Conservation (phyloP, 2,329 filamentous ascomycete species). For the Alternaria sp. region DNA sequence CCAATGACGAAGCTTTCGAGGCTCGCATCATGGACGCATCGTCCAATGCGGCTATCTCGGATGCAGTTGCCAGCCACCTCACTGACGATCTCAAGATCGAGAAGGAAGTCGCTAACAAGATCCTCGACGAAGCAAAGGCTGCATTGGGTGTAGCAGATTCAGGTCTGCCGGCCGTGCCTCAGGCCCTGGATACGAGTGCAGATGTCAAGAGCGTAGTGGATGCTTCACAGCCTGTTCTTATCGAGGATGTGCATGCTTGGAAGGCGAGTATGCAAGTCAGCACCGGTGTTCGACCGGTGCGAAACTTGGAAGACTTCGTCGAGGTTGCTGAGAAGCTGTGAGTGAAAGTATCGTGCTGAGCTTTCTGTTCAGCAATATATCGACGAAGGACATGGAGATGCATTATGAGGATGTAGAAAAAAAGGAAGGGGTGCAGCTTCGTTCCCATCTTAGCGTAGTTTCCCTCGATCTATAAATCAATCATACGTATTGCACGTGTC, state of each 20-base stretch:
- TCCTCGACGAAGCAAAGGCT: conserved; percentile 59
- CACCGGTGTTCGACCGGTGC: conserved; percentile 73
- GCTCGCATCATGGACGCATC: conserved; percentile 55
- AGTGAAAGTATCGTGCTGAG: not conserved
- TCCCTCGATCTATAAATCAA: not conserved
- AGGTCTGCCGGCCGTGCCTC: conserved; percentile 49
- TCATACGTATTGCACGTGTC: not conserved
- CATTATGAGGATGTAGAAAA: not conserved
- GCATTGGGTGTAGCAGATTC: conserved; percentile 51
- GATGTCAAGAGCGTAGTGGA: conserved; percentile 32
- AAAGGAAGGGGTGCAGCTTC: not conserved
- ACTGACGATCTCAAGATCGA: conserved; percentile 53
- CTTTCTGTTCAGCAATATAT: not conserved
- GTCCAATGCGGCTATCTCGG: conserved; percentile 56
- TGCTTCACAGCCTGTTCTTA: conserved; percentile 60
- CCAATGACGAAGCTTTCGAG: conserved; percentile 52
- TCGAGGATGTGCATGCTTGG: conserved; percentile 80
- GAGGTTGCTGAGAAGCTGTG: conserved; percentile 57
- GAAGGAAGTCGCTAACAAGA: conserved; percentile 55
- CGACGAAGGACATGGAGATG: not conserved
- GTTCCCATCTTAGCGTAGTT: not conserved
- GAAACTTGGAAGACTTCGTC: conserved; percentile 82
- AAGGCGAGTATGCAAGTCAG: conserved; percentile 78
- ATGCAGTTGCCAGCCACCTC: conserved; percentile 59
- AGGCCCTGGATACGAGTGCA: conserved; percentile 40